Conservation (phyloP, 108 stramenopile species). For the Skeletonema marinoi region DNA sequence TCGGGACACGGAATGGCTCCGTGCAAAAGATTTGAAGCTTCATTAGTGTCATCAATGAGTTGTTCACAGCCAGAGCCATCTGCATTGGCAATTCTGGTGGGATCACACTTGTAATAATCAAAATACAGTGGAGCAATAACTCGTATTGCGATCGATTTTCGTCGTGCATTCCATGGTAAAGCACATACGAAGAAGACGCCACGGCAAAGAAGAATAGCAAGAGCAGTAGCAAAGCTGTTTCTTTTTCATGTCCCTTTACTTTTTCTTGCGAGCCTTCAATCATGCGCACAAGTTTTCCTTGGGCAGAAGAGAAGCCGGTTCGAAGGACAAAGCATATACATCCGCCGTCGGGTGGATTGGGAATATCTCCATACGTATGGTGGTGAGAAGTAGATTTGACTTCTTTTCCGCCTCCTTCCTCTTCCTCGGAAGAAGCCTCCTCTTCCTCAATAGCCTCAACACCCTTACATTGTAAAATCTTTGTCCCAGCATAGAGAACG, state of each 20-base stretch:
- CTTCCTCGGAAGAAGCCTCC: conserved; percentile 46
- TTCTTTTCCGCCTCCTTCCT: conserved; percentile 11
- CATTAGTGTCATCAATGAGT: conserved; percentile 95
- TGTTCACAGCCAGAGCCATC: conserved; percentile 98
- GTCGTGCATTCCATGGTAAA: conserved; percentile 89
- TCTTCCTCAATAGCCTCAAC: conserved; percentile 52
- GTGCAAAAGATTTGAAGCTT: conserved; percentile 97
- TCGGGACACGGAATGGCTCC: conserved; percentile 94
- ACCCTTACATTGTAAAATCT: conserved; percentile 90
- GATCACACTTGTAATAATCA: conserved; percentile 96
- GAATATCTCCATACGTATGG: conserved; percentile 49
- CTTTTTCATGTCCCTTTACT: conserved; percentile 92
- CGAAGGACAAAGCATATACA: conserved; percentile 92
- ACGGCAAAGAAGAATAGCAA: conserved; percentile 94
- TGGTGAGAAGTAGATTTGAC: not conserved
- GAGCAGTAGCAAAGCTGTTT: conserved; percentile 90
- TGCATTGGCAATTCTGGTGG: conserved; percentile 98
- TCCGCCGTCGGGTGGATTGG: conserved; percentile 89
- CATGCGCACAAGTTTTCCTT: conserved; percentile 98
- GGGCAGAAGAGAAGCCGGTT: conserved; percentile 96
- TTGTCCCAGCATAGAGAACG: conserved; percentile 94
- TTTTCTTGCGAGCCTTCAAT: conserved; percentile 97
- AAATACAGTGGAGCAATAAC: conserved; percentile 92
- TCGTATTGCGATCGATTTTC: conserved; percentile 92
- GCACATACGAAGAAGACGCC: conserved; percentile 90